These are phyloP conservation scores for Mesembryanthemum crystallinum DNA, from an alignment of 148 eudicot species.

Conservation along the genomic window DNA sequence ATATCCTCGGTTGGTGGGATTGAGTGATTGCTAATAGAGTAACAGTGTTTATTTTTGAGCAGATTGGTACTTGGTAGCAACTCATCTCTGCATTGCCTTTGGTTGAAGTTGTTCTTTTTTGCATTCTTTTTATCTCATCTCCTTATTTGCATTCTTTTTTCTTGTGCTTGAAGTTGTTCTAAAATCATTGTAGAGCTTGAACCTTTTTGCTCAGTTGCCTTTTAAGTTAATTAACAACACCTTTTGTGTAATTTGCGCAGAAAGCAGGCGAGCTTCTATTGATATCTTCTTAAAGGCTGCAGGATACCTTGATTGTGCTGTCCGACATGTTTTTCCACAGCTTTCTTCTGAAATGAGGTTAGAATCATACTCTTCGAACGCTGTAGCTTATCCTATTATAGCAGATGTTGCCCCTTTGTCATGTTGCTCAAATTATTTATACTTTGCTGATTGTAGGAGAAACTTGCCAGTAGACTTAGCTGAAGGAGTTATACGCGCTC, in stretches of 20 bases:
- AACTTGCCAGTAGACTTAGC: conserved; percentile 89
- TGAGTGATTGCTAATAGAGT: too few species aligned
- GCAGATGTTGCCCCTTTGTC: neutral
- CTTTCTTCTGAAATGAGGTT: conserved; percentile 79
- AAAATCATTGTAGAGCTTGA: neutral
- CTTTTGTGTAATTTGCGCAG: conserved; percentile 38
- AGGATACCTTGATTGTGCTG: conserved; percentile 96
- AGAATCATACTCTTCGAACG: neutral
- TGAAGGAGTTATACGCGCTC: conserved; percentile 93
- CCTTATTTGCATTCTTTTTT: neutral
- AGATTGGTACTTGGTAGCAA: neutral
- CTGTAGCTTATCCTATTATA: neutral
- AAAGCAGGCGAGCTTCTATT: conserved; percentile 81
- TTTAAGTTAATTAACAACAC: neutral
- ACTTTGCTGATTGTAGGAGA: conserved; percentile 55
- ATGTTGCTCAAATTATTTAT: conserved; percentile 7
- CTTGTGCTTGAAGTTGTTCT: neutral
- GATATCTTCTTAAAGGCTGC: conserved; percentile 93
- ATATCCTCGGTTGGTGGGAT: neutral
- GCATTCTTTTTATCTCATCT: too few species aligned
- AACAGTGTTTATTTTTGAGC: neutral
- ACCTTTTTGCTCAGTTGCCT: conserved; percentile 1
- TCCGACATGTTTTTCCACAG: conserved; percentile 80
- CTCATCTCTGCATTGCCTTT: neutral
- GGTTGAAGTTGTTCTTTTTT: neutral